Conservation (phyloP, 176 grass and related monocot genomes). For the Oryza officinalis region DNA sequence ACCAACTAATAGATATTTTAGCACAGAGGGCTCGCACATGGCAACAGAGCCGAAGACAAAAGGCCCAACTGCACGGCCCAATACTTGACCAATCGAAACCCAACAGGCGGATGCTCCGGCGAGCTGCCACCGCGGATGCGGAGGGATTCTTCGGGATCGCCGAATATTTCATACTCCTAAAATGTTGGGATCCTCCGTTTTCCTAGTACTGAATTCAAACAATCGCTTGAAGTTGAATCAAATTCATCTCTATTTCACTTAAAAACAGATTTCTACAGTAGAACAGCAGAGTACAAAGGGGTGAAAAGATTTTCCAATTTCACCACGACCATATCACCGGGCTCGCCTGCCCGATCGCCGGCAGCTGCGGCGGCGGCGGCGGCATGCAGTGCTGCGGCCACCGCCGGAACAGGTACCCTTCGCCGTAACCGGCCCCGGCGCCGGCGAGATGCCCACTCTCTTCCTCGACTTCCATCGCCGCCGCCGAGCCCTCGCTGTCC, state of each 20-base stretch:
- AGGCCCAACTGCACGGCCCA: no score
- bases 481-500: background rate
- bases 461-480: constrained; percentile 47
- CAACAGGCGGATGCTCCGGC: no score
- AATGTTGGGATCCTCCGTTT: no score
- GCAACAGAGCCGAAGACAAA: no score
- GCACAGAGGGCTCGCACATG: no score
- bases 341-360: constrained; percentile 26
- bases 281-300: background rate
- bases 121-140: no score
- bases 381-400: constrained; percentile 49
- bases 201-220: background rate
- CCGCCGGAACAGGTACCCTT: constrained; percentile 9
- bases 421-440: background rate
- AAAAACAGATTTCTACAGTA: background rate
- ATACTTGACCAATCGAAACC: no score
- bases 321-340: constrained; percentile 41
- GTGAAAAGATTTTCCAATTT: background rate
- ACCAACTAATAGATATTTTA: no score
- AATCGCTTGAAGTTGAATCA: background rate
- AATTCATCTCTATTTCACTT: background rate
- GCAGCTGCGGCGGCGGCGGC: constrained; percentile 20
- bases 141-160: no score
- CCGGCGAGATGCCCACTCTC: background rate
- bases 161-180: no score